Evolutionary conservation across 352 stramenopile species (phyloP).

Genomic region (Globisporangium uncinulatum): DNA sequence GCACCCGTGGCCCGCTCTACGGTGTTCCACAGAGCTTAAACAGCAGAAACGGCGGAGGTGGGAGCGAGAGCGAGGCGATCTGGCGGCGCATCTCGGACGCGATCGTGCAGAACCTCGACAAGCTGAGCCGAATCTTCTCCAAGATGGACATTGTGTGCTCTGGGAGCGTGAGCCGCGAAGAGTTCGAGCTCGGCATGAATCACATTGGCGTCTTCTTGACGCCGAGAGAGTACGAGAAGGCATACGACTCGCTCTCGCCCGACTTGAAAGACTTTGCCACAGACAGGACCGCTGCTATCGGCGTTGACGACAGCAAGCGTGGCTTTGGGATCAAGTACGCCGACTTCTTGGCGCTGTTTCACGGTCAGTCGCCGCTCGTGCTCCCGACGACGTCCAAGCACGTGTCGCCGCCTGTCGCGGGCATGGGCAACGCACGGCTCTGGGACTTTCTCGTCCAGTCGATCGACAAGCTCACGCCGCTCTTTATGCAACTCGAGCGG

Average conservation of each 20-base stretch:
- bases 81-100: constrained; percentile 51
- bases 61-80: constrained; percentile 40
- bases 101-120: constrained; percentile 48
- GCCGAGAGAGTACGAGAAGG: constrained; percentile 49
- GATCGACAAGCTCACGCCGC: constrained; percentile 40
- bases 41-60: background rate
- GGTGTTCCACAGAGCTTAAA: constrained; percentile 8
- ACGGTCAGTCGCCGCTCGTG: constrained; percentile 23
- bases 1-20: background rate
- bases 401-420: constrained; percentile 36
- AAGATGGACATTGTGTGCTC: constrained; percentile 77
- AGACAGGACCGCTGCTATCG: background rate
- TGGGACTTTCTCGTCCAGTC: constrained; percentile 56
- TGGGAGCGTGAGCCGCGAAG: constrained; percentile 50
- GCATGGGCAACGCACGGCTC: constrained; percentile 39
- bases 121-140: constrained; percentile 68
- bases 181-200: constrained; percentile 63
- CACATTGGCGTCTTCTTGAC: constrained; percentile 75
- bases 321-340: constrained; percentile 53
- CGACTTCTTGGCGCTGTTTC: constrained; percentile 46
- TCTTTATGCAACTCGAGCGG: constrained; percentile 51
- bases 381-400: constrained; percentile 36
- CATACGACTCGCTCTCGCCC: constrained; percentile 45
- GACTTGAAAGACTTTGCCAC: constrained; percentile 24
- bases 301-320: constrained; percentile 10